Evolutionary conservation across 805 yeast genomes (phyloP).

Genomic region (Candida oleophila): DNA sequence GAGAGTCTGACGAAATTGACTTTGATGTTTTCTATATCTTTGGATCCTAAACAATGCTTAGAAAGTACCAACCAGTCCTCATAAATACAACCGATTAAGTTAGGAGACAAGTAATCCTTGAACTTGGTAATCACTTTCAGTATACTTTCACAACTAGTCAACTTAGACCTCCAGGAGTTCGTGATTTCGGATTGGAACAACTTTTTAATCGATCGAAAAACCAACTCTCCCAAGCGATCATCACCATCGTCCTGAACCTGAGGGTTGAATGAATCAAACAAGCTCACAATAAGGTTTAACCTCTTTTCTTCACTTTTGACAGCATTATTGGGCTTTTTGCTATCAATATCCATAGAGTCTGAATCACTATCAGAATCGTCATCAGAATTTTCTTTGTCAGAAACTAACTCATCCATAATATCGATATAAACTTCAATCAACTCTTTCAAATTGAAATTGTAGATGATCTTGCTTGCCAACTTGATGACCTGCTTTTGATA

Average conservation of each 20-base stretch:
- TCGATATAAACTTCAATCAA: slow-evolving; percentile 37
- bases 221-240: slow-evolving; percentile 7
- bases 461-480: slow-evolving; percentile 51
- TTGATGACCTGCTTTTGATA: slow-evolving; percentile 61
- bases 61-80: slow-evolving; percentile 22
- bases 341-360: slow-evolving; percentile 23
- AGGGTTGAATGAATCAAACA: slow-evolving; percentile 31
- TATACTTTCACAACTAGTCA: slow-evolving; percentile 44
- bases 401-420: slow-evolving; percentile 39
- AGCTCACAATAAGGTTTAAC: slow-evolving; percentile 32
- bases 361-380: slow-evolving; percentile 36
- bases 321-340: slow-evolving; percentile 39
- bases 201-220: slow-evolving; percentile 15
- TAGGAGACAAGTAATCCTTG: slow-evolving; percentile 4
- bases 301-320: slow-evolving; percentile 50
- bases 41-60: slow-evolving; percentile 29
- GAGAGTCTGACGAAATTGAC: slow-evolving; percentile 44
- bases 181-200: slow-evolving; percentile 26
- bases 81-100: slow-evolving; percentile 15
- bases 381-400: slow-evolving; percentile 15
- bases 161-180: slow-evolving; percentile 63
- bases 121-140: slow-evolving; percentile 5
- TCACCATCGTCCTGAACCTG: slow-evolving; percentile 1
- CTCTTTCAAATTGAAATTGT: slow-evolving; percentile 28
- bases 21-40: slow-evolving; percentile 59